Base-by-base conservation (phyloP, 2,329 filamentous ascomycete species). In the Microdochium bolleyi region DNA sequence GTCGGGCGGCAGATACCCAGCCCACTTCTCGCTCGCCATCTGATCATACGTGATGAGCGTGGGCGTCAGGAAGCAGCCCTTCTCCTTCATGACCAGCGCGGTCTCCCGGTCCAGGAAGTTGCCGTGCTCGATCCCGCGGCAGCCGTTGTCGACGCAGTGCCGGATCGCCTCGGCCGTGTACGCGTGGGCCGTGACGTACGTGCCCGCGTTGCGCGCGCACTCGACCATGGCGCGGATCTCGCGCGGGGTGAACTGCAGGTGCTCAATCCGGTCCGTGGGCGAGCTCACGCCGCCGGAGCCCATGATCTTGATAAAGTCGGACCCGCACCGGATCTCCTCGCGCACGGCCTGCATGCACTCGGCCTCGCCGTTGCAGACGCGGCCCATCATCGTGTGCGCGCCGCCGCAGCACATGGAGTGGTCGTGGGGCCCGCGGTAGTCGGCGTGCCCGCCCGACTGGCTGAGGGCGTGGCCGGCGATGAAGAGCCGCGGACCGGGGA, bases 291-390 rank as follows among this genome's bases (percentile, higher is more conserved):
- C 78, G 1, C 79, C 78, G 1, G 70, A 71, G 2, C 70, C 68
- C 77, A 81, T 80, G 57, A 82, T 77, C 62, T 82, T 82, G 63
- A 82, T 73, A 56, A 81, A 80, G 58, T 81, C 75, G 1, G 73
- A 70, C 1, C 78, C 78, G 13, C 63, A 65, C 2, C 78, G 65
- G 1, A 82, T 59, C 59, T 80, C 72, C 53, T 81, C 76, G 7
- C 78, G 68, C 1, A 72, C 73, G 27, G 67, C 72, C 50, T 71
- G 70, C 52, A 77, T 66, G 58, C 78, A 80, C 54, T 78, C 70
- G 1, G 75, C 63, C 1, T 77, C 73, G 1, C 77, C 75, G 58
- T 81, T 74, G 54, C 70, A 73, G 3, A 80, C 63, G 19, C 72
- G 66, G 11, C 73, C 74, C 5, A 75, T 58, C 4, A 66, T 66